Percentiles rank a stretch among this genome's conserved stretches.
These are phyloP conservation scores for Mycena venus DNA, from an alignment of 768 basidiomycete genomes.

Conservation along the genomic window DNA sequence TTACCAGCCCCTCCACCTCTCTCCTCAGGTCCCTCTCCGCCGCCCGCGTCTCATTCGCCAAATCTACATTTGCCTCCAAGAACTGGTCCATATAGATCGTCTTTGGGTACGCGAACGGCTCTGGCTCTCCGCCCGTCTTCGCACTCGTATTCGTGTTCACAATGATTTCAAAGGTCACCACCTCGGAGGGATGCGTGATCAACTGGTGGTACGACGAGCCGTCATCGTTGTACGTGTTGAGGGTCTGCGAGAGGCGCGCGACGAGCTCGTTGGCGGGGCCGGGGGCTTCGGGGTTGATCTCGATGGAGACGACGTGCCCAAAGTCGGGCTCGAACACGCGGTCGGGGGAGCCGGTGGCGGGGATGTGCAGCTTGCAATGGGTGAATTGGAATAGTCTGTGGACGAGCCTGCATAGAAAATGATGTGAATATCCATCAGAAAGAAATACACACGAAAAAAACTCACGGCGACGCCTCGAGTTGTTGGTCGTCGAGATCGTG, in stretches of 20 bases:
- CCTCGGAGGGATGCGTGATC: conserved; percentile 73
- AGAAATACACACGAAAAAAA: background rate
- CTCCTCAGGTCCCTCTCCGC: conserved; percentile 56
- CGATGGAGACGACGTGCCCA: conserved; percentile 66
- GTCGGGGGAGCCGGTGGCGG: conserved; percentile 35
- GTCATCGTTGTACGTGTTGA: conserved; percentile 49
- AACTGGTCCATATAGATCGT: conserved; percentile 82
- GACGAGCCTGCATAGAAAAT: background rate
- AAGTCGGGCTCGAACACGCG: conserved; percentile 41
- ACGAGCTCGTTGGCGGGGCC: conserved; percentile 67
- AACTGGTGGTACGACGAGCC: conserved; percentile 61
- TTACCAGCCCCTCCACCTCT: conserved; percentile 62
- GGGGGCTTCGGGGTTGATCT: conserved; percentile 50
- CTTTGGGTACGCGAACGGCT: conserved; percentile 73
- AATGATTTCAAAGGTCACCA: conserved; percentile 69
- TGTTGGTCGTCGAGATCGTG: conserved; percentile 54
- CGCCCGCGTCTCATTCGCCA: conserved; percentile 53
- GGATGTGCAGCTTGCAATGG: conserved; percentile 40
- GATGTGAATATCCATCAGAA: background rate
- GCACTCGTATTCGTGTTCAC: background rate
- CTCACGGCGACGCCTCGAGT: conserved; percentile 52
- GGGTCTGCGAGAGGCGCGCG: conserved; percentile 61
- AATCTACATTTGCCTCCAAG: conserved; percentile 67
- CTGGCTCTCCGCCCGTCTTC: conserved; percentile 28
- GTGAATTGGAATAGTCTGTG: conserved; percentile 26